Evolutionary conservation across 2,329 filamentous ascomycete species (phyloP).

Genomic region (Cercospora nicotianae): DNA sequence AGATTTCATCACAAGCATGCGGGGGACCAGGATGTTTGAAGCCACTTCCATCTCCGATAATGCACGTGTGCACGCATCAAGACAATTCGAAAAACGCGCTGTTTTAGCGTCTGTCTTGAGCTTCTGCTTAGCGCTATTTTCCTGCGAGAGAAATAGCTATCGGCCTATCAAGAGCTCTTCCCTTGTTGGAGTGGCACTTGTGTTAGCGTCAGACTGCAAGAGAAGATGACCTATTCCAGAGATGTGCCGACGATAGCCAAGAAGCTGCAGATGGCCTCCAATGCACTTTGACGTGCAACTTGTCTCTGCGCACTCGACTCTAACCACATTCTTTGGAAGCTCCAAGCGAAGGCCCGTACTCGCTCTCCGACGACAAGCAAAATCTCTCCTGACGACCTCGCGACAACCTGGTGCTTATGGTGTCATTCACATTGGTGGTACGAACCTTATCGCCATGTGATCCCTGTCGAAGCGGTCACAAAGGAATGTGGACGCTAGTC

Average conservation of each 20-base stretch:
- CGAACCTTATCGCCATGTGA: conserved; percentile 10
- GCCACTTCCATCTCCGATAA: neutral
- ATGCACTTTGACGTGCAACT: neutral
- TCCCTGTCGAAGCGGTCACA: neutral
- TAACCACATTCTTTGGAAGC: neutral
- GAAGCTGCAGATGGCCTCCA: neutral
- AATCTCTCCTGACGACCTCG: neutral
- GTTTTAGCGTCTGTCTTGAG: neutral
- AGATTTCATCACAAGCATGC: neutral
- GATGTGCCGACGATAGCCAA: neutral
- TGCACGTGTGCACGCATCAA: neutral
- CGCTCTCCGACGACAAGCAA: neutral
- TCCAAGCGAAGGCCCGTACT: neutral
- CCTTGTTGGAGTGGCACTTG: neutral
- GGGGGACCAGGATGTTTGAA: neutral
- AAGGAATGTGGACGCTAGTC: conserved; percentile 1
- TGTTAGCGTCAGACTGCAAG: conserved; percentile 5
- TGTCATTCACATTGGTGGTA: neutral
- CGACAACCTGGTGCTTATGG: neutral
- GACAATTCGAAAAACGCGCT: neutral
- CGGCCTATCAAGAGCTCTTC: conserved; percentile 5
- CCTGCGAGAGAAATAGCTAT: conserved; percentile 3
- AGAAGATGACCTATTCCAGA: conserved; percentile 4
- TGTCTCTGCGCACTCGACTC: neutral
- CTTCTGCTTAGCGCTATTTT: neutral